Percentiles rank a stretch among this genome's conserved stretches.
Conservation (phyloP, 176 grass and related monocot genomes). For the Elymus sibiricus region DNA sequence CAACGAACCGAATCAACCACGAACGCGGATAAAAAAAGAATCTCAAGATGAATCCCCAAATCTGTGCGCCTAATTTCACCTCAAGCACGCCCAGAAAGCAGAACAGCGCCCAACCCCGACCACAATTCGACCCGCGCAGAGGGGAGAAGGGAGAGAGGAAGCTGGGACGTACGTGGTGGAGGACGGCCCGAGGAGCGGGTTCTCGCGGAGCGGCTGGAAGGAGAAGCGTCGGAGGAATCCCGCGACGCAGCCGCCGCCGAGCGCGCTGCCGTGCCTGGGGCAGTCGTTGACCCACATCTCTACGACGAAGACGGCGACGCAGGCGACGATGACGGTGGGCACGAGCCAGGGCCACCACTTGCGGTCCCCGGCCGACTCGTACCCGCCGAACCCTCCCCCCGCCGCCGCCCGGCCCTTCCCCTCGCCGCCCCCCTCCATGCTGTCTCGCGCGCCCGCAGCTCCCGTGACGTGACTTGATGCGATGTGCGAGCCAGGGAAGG, state of each 20-base stretch:
- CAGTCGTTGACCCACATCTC: slow-evolving; percentile 98
- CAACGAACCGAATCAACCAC: background rate
- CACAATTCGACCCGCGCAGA: background rate
- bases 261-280: slow-evolving; percentile 35
- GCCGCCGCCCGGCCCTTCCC: slow-evolving; percentile 42
- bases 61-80: background rate
- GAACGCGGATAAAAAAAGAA: background rate
- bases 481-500: background rate
- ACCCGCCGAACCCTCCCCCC: slow-evolving; percentile 33
- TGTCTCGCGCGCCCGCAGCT: background rate
- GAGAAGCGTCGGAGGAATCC: slow-evolving; percentile 73
- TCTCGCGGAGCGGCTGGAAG: slow-evolving; percentile 89
- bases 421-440: slow-evolving; percentile 40
- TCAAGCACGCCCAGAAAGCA: background rate
- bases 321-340: slow-evolving; percentile 70
- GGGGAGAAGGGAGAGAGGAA: too few relatives aligned
- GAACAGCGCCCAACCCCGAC: background rate
- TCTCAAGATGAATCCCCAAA: background rate
- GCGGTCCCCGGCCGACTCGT: slow-evolving; percentile 45
- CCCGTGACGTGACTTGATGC: slow-evolving; percentile 14
- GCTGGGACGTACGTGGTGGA: slow-evolving; percentile 45
- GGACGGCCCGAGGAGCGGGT: slow-evolving; percentile 84
- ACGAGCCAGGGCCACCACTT: slow-evolving; percentile 88
- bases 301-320: slow-evolving; percentile 70
- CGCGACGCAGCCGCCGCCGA: slow-evolving; percentile 60